Evolutionary conservation across 441 rosid species (phyloP).

Genomic region (Bocquillonia castaneifolia): DNA sequence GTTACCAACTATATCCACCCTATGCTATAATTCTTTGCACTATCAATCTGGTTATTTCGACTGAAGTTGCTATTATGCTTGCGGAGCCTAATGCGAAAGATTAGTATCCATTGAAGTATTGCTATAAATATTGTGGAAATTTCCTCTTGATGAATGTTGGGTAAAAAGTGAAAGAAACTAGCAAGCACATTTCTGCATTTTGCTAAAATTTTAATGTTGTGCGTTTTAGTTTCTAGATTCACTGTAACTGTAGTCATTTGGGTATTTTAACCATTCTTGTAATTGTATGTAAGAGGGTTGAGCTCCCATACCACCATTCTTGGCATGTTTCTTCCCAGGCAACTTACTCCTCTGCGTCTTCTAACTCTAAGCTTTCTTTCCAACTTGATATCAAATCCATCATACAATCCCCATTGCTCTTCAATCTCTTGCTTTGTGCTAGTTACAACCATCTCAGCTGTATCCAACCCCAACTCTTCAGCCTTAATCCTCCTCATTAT

Average conservation of each 20-base stretch:
- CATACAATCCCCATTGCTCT: constrained; percentile 72
- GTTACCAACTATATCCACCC: not conserved
- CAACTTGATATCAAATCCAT: constrained; percentile 65
- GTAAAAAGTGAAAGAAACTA: not conserved
- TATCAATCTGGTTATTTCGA: not conserved
- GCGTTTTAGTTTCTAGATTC: not conserved
- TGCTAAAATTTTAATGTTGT: not conserved
- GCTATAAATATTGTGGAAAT: not conserved
- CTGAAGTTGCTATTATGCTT: not conserved
- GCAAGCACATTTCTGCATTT: too few relatives aligned
- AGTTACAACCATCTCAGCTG: constrained; percentile 65
- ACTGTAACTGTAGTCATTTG: not conserved
- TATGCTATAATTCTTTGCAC: not conserved
- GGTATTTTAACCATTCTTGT: not conserved
- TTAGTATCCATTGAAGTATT: not conserved
- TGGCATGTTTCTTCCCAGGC: constrained; percentile 63
- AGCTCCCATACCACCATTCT: constrained; percentile 57
- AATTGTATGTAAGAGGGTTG: not conserved
- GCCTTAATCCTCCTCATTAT: constrained; percentile 64
- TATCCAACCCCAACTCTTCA: constrained; percentile 63
- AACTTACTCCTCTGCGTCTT: constrained; percentile 60
- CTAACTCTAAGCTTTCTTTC: constrained; percentile 66
- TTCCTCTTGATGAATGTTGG: not conserved
- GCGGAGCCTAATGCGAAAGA: not conserved
- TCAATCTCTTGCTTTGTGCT: constrained; percentile 77